These are phyloP conservation scores for Cystofilobasidium bisporidii DNA, from an alignment of 768 basidiomycete species.

Conservation along the genomic window DNA sequence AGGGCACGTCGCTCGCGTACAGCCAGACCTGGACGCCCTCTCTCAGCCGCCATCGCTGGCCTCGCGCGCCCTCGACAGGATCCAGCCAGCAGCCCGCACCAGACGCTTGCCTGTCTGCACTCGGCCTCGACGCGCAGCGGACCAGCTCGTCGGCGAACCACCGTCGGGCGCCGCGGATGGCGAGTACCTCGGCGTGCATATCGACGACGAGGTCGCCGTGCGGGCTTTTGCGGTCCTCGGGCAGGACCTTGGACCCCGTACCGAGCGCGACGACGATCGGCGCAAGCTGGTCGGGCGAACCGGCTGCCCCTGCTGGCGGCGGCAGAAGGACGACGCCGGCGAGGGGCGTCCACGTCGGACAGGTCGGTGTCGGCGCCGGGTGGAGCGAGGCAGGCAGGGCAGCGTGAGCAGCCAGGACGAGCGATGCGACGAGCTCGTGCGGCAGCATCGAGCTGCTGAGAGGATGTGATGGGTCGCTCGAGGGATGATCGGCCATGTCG, in stretches of 20 bases:
- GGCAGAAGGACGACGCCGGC: background rate
- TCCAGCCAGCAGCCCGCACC: background rate
- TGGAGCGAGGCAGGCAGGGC: background rate
- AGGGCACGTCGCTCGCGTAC: slow-evolving; percentile 4
- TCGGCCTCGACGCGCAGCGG: background rate
- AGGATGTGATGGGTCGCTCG: too few species aligned
- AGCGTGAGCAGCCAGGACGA: background rate
- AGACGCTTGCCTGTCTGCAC: background rate
- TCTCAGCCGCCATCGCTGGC: background rate
- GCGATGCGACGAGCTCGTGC: background rate
- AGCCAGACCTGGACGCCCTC: background rate
- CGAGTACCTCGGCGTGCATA: background rate
- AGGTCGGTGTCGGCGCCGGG: background rate
- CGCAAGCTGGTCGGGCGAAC: background rate
- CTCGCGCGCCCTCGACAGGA: background rate
- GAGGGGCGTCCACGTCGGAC: slow-evolving; percentile 4
- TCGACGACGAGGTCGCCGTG: background rate
- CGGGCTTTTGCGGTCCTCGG: background rate
- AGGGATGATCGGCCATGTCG: too few species aligned
- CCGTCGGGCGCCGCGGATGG: background rate
- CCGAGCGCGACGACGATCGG: background rate
- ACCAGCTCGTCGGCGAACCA: background rate
- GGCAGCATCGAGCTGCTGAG: background rate
- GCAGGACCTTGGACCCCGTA: background rate
- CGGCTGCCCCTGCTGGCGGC: background rate